Conservation (phyloP, 2,329 filamentous ascomycete genomes). For the Drechslerella coelobrocha region DNA sequence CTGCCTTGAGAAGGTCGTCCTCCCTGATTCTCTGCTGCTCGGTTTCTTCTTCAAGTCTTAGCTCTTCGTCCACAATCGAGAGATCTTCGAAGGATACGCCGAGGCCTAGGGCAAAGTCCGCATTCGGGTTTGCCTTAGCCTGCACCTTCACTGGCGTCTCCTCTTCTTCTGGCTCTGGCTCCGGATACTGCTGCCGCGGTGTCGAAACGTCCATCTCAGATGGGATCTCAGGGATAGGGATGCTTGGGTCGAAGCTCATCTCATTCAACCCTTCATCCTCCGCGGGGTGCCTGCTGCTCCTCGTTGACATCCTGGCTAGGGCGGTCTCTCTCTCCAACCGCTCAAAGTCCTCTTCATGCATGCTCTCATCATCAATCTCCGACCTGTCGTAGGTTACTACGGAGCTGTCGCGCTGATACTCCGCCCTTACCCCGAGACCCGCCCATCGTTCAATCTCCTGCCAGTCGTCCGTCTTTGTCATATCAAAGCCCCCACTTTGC, state of each 20-base stretch:
- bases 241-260: constrained; percentile 23
- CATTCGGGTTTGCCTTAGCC: constrained; percentile 5
- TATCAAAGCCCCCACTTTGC: constrained; percentile 27
- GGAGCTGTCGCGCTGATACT: constrained; percentile 43
- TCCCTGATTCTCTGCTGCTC: constrained; percentile 26
- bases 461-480: constrained; percentile 48
- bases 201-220: constrained; percentile 29
- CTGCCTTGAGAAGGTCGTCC: constrained; percentile 24
- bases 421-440: constrained; percentile 21
- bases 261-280: constrained; percentile 47
- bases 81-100: constrained; percentile 38
- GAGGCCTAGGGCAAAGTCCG: constrained; percentile 20
- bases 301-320: constrained; percentile 44
- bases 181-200: constrained; percentile 40
- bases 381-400: constrained; percentile 41
- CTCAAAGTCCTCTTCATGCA: constrained; percentile 47
- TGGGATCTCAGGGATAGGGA: constrained; percentile 34
- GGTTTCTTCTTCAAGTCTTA: constrained; percentile 30
- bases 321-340: constrained; percentile 38
- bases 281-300: constrained; percentile 46
- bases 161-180: constrained; percentile 18
- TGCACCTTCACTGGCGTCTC: constrained; percentile 22
- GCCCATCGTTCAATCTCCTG: constrained; percentile 47
- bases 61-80: constrained; percentile 32
- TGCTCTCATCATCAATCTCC: constrained; percentile 48